Base-by-base conservation (phyloP, 2,329 filamentous ascomycete species). In the Pseudogymnoascus sp. region DNA sequence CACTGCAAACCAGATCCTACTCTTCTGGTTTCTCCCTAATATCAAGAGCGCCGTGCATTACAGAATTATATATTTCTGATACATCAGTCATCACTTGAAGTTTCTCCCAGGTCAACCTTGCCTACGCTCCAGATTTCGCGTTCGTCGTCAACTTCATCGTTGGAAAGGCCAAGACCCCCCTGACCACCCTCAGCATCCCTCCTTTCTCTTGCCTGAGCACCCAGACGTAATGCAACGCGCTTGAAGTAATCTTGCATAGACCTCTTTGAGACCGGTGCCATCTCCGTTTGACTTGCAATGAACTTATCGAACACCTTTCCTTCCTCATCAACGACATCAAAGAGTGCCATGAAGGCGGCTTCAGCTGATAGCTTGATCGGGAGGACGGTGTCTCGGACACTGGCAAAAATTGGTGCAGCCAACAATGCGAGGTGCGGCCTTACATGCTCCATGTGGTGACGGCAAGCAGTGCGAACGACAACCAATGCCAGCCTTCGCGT, bases 201-300 rank as follows among this genome's bases (percentile, higher is more conserved):
- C 68, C 94, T 83, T 77, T 99, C 94, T 64, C 91, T 83, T 1
- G 90, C 92, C 73, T 97, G 94, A 15, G 79, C 83, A n/a, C 89
- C 93, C 17, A 97, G 77, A 68, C 92, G 84, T 70, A 93, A 74
- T 1, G 91, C 91, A 66, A 99, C 90, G 41, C 94, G 82, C 81
- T 96, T 96, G 78, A 97, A 97, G 77, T 99, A 99, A 74, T 99
- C 94, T 63, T 87, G 83, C 88, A 99, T 97, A 73, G 88, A 92
- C 68, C 93, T 83, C 81, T 95, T 94, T 15, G 85, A 85, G 40
- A 84, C 87, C 0, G 89, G 76, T 7, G 86, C 80, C 63, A 97
- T 75, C 2, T 84, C 83, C 59, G 83, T 82, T 1, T 86, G 80
- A 0, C 86, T 85, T 8, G 83, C 79, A 78, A 97, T 86, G 75